These are phyloP conservation scores for Phaeophleospora eucalypticola DNA, from an alignment of 2,329 filamentous ascomycete genomes.

Conservation along the genomic window DNA sequence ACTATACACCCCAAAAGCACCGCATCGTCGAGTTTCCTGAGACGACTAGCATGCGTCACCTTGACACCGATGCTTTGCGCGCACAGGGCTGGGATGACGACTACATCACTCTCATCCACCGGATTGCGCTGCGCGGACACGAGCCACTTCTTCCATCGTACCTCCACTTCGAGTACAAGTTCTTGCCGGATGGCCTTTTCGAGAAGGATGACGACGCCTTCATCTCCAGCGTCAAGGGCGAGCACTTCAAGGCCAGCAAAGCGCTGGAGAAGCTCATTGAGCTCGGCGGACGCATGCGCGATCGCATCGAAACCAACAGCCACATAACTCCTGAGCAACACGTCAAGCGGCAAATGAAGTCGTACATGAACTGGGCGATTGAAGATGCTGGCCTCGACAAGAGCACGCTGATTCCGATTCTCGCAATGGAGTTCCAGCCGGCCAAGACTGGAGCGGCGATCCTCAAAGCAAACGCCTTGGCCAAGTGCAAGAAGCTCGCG, in stretches of 20 bases:
- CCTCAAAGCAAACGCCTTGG: conserved; percentile 42
- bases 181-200: conserved; percentile 52
- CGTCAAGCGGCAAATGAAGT: conserved; percentile 26
- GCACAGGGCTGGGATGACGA: conserved; percentile 46
- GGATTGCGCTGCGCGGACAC: conserved; percentile 52
- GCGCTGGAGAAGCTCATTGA: conserved; percentile 49
- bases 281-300: conserved; percentile 50
- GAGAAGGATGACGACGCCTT: conserved; percentile 42
- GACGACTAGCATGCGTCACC: conserved; percentile 20
- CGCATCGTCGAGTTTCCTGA: conserved; percentile 21
- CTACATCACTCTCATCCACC: conserved; percentile 51
- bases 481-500: conserved; percentile 43
- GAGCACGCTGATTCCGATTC: conserved; percentile 36
- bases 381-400: conserved; percentile 45
- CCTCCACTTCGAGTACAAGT: conserved; percentile 53
- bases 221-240: conserved; percentile 41
- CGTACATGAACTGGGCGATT: conserved; percentile 53
- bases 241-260: conserved; percentile 49
- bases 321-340: conserved; percentile 20
- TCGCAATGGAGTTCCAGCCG: conserved; percentile 43
- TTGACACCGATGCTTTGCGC: conserved; percentile 24
- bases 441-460: conserved; percentile 37
- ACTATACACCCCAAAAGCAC: conserved; percentile 10
- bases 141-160: conserved; percentile 52
- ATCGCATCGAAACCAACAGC: conserved; percentile 40